Conservation (phyloP, 2,329 filamentous ascomycete genomes). For the Epichloe elymi region DNA sequence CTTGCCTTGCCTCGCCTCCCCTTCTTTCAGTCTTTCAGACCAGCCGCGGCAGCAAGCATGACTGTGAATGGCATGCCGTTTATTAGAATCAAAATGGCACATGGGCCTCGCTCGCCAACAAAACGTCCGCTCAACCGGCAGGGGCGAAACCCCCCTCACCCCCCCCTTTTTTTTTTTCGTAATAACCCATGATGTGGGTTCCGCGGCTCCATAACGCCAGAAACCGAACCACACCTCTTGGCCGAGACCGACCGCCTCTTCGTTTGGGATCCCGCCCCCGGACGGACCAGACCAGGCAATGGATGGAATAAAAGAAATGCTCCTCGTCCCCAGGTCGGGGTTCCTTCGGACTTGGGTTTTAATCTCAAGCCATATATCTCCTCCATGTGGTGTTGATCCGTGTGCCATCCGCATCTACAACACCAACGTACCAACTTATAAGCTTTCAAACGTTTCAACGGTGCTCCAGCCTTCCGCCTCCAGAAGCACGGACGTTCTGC, state of each 20-base stretch:
- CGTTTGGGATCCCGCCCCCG: slow-evolving; percentile 1
- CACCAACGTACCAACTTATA: neutral
- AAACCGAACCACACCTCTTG: slow-evolving; percentile 1
- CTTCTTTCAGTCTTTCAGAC: no score
- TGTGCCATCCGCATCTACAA: neutral
- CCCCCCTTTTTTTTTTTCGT: neutral
- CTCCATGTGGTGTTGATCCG: neutral
- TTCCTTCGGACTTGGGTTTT: neutral
- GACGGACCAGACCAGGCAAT: neutral
- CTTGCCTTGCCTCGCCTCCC: no score
- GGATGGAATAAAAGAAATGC: neutral
- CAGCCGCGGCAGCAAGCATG: no score
- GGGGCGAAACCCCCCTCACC: neutral
- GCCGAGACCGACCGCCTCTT: slow-evolving; percentile 3
- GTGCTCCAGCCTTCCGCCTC: neutral
- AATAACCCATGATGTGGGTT: slow-evolving; percentile 8
- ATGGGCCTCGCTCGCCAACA: neutral
- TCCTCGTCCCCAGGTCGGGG: neutral
- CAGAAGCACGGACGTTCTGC: neutral
- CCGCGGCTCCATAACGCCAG: slow-evolving; percentile 5
- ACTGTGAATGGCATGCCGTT: no score
- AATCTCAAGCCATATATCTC: neutral
- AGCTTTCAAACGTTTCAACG: neutral
- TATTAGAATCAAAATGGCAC: no score
- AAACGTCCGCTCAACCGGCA: no score